Conservation (phyloP, 2,329 filamentous ascomycete genomes). For the Xylariomycetidae sp. region DNA sequence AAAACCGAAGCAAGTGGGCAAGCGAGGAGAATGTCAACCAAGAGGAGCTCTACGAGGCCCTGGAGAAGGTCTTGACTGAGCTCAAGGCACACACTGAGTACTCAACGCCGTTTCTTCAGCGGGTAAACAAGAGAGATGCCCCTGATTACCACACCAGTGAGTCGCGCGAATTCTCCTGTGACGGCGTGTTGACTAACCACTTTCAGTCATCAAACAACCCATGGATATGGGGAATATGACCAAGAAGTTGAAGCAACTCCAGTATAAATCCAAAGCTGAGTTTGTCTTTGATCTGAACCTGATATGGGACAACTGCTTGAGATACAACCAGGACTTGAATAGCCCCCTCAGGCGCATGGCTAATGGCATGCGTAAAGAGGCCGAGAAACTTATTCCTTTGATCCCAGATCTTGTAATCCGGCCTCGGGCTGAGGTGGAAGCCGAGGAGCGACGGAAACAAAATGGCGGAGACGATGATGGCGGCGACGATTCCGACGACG, state of each 20-base stretch:
- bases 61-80: constrained; percentile 95
- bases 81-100: constrained; percentile 97
- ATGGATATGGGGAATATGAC: constrained; percentile 99
- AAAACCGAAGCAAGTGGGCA: constrained; percentile 98
- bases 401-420: constrained; percentile 91
- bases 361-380: constrained; percentile 94
- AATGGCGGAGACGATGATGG: constrained; percentile 79
- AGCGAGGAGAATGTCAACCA: constrained; percentile 97
- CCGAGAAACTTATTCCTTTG: constrained; percentile 89
- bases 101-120: constrained; percentile 88
- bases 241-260: constrained; percentile 82
- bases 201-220: constrained; percentile 80
- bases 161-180: too few relatives aligned
- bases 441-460: constrained; percentile 77
- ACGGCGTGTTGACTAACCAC: constrained; percentile 12
- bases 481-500: constrained; percentile 90
- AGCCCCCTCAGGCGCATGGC: constrained; percentile 90
- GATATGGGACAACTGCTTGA: constrained; percentile 96
- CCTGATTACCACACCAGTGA: constrained; percentile 91
- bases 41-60: constrained; percentile 93
- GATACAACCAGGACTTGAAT: constrained; percentile 86
- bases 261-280: constrained; percentile 85
- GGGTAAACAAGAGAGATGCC: constrained; percentile 94
- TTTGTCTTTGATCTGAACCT: constrained; percentile 91
- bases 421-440: constrained; percentile 90